Percentiles rank a stretch among this genome's conserved stretches.
Conservation (phyloP, 2,329 filamentous ascomycete genomes). For the Pseudogymnoascus pannorum region DNA sequence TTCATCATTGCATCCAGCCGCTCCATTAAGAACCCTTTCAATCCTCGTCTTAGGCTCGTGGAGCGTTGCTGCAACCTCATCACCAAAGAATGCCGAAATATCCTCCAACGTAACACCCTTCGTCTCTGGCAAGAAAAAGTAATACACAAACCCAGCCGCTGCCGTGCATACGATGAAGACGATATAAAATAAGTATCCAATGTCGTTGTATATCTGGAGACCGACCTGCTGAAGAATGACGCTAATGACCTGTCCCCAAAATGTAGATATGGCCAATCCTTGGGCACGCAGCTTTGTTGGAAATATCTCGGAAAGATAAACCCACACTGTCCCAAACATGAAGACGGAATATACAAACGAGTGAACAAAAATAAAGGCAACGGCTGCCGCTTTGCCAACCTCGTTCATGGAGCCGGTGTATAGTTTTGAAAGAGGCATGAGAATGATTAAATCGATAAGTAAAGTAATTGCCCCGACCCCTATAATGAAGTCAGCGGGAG, state of each 20-base stretch:
- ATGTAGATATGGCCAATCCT: constrained; percentile 10
- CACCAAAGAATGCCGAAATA: constrained; percentile 9
- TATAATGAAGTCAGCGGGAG: not conserved
- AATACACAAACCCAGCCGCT: constrained; percentile 11
- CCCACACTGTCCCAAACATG: constrained; percentile 7
- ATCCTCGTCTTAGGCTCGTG: not conserved
- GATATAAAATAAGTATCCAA: constrained; percentile 12
- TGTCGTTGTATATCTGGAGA: constrained; percentile 3
- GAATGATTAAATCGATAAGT: not conserved
- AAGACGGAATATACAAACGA: constrained; percentile 14
- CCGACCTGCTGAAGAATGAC: constrained; percentile 9
- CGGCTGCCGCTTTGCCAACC: constrained; percentile 12
- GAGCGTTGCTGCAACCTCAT: constrained; percentile 8
- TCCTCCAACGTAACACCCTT: constrained; percentile 7
- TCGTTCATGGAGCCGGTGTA: constrained; percentile 9
- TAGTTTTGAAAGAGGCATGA: not conserved
- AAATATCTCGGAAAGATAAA: constrained; percentile 12
- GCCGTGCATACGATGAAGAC: constrained; percentile 11
- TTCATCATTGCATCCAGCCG: not conserved
- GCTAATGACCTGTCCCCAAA: constrained; percentile 5
- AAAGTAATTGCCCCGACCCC: not conserved
- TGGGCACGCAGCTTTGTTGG: constrained; percentile 8
- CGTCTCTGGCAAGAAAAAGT: not conserved
- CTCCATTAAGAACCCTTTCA: not conserved
- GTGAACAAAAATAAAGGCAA: constrained; percentile 15